Evolutionary conservation across 352 stramenopile genomes (phyloP).

Genomic region (Globisporangium canariense): DNA sequence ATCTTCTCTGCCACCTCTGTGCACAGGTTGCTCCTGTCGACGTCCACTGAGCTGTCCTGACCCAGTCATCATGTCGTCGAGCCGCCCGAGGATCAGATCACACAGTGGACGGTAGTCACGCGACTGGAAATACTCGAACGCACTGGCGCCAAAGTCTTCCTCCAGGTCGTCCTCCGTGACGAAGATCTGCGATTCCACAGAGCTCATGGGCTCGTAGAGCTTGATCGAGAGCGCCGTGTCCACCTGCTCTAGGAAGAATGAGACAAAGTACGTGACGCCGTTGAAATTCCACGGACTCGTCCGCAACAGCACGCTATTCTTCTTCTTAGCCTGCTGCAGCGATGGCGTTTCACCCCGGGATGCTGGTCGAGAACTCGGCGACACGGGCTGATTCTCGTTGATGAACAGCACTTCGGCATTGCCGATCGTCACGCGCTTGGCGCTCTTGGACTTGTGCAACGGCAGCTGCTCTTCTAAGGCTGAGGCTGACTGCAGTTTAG

Average conservation of each 20-base stretch:
- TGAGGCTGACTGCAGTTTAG: constrained; percentile 12
- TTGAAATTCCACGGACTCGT: constrained; percentile 69
- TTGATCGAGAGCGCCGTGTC: constrained; percentile 56
- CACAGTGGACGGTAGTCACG: constrained; percentile 52
- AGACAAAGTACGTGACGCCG: constrained; percentile 73
- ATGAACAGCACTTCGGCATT: constrained; percentile 67
- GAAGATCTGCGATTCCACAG: constrained; percentile 67
- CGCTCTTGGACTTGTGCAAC: constrained; percentile 21
- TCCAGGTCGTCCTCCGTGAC: constrained; percentile 52
- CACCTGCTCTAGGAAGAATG: constrained; percentile 57
- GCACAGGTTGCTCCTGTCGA: constrained; percentile 6
- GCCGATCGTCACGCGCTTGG: constrained; percentile 63
- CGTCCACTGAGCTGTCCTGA: constrained; percentile 1
- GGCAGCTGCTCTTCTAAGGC: constrained; percentile 4
- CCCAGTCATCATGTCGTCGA: constrained; percentile 54
- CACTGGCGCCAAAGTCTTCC: constrained; percentile 48
- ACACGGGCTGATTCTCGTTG: constrained; percentile 64
- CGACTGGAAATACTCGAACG: constrained; percentile 36
- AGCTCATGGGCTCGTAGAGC: constrained; percentile 77
- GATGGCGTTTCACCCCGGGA: constrained; percentile 4
- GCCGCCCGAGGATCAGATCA: constrained; percentile 52
- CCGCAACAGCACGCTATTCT: constrained; percentile 36
- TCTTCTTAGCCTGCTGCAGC: constrained; percentile 3
- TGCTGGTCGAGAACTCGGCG: constrained; percentile 16
- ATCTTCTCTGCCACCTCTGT: background rate